These are phyloP conservation scores for Leptodermis oblonga DNA, from an alignment of 257 asterid genomes.

Conservation along the genomic window DNA sequence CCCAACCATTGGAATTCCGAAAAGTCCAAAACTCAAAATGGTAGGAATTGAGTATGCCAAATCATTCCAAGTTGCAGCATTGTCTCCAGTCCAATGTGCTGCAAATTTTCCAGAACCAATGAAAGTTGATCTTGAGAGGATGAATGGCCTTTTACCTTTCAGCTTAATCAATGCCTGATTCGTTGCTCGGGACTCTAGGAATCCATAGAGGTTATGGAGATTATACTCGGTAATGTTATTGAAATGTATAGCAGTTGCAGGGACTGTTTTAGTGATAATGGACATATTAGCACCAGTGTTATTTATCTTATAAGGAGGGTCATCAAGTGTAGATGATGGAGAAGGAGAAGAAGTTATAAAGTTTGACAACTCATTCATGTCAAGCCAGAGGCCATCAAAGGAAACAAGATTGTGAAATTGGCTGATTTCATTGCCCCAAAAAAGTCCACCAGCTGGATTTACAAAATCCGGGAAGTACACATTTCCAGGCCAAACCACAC, in stretches of 20 bases:
- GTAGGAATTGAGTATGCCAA: constrained; percentile 64
- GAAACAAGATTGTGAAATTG: constrained; percentile 49
- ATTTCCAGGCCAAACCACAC: constrained; percentile 84
- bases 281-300: constrained; percentile 41
- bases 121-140: constrained; percentile 79
- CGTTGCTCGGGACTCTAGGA: constrained; percentile 70
- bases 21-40: constrained; percentile 69
- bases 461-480: constrained; percentile 80
- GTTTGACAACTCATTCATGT: constrained; percentile 88
- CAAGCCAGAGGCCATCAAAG: constrained; percentile 85
- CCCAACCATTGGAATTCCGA: constrained; percentile 95
- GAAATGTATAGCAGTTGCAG: constrained; percentile 64
- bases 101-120: constrained; percentile 86
- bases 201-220: constrained; percentile 78
- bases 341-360: constrained; percentile 57
- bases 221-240: constrained; percentile 60
- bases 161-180: constrained; percentile 44
- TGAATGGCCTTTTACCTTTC: constrained; percentile 71
- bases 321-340: constrained; percentile 55
- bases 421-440: constrained; percentile 70
- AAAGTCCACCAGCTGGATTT: constrained; percentile 42
- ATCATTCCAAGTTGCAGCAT: constrained; percentile 85
- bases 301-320: constrained; percentile 86
- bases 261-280: constrained; percentile 50
- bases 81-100: constrained; percentile 98